phyloP scores from a whole-genome alignment of 805 yeast species.

The Alloascoidea africana region DNA sequence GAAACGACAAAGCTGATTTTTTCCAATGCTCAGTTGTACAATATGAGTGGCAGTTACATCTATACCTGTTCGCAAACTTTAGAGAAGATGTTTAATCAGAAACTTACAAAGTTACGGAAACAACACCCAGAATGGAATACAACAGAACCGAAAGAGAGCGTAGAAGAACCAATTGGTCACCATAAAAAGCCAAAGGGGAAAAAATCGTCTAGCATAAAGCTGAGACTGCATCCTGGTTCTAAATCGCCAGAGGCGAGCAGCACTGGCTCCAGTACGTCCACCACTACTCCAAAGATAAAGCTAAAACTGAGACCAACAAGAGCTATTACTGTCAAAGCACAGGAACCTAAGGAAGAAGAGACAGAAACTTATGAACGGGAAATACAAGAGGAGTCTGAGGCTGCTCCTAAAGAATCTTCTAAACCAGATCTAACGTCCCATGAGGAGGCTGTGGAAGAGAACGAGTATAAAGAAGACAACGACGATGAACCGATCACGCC shows the following conservation, averaged over 20 bases:
- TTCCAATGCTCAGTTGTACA: slow-evolving; percentile 64
- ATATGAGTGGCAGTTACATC: slow-evolving; percentile 58
- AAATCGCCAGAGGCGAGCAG: slow-evolving; percentile 3
- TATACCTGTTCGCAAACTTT: slow-evolving; percentile 57
- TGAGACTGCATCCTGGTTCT: slow-evolving; percentile 3
- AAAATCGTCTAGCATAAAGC: background rate
- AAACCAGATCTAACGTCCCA: background rate
- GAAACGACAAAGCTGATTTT: slow-evolving; percentile 51
- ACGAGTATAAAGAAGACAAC: slow-evolving; percentile 4
- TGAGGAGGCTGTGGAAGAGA: slow-evolving; percentile 2
- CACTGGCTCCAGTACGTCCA: background rate
- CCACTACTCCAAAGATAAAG: slow-evolving; percentile 4
- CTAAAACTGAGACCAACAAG: slow-evolving; percentile 2
- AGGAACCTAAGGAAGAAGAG: background rate
- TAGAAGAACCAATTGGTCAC: background rate
- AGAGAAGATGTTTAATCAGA: slow-evolving; percentile 30
- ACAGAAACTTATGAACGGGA: slow-evolving; percentile 4
- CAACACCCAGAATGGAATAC: slow-evolving; percentile 3
- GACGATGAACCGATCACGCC: slow-evolving; percentile 12
- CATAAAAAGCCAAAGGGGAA: background rate
- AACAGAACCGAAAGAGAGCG: background rate
- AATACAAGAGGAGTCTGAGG: slow-evolving; percentile 3
- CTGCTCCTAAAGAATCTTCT: slow-evolving; percentile 2
- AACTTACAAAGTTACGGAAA: slow-evolving; percentile 17
- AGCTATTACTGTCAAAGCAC: background rate